These are phyloP conservation scores for Penicillium sp. DNA, from an alignment of 2,329 filamentous ascomycete species.

Conservation along the genomic window DNA sequence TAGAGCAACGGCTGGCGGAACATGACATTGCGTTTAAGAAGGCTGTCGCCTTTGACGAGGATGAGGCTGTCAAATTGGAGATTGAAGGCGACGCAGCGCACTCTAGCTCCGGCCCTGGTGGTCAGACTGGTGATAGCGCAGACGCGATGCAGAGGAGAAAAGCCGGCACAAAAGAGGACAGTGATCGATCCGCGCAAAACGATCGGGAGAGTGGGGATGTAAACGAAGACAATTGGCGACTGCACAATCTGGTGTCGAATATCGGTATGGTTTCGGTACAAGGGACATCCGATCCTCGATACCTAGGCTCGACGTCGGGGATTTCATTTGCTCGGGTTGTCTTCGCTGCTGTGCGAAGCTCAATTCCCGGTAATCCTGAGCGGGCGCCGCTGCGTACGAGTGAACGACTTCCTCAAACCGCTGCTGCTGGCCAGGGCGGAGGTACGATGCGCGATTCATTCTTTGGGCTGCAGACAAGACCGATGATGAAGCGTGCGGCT, in stretches of 20 bases:
- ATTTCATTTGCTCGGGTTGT: slow-evolving; percentile 94
- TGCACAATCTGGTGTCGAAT: slow-evolving; percentile 63
- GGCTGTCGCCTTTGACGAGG: slow-evolving; percentile 60
- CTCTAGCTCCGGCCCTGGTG: slow-evolving; percentile 16
- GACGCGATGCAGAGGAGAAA: slow-evolving; percentile 15
- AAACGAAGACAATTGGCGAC: slow-evolving; percentile 54
- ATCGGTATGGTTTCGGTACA: slow-evolving; percentile 72
- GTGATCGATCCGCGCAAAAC: slow-evolving; percentile 12
- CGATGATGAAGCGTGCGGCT: slow-evolving; percentile 74
- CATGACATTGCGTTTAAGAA: slow-evolving; percentile 68
- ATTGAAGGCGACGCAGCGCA: slow-evolving; percentile 24
- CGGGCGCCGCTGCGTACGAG: slow-evolving; percentile 57
- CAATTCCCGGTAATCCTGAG: slow-evolving; percentile 56
- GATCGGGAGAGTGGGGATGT: slow-evolving; percentile 22
- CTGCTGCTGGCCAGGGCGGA: slow-evolving; percentile 49
- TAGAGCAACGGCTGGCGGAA: slow-evolving; percentile 67
- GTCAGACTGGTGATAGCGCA: slow-evolving; percentile 11
- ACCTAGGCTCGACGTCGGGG: slow-evolving; percentile 77
- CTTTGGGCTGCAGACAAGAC: slow-evolving; percentile 90
- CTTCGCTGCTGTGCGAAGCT: slow-evolving; percentile 84
- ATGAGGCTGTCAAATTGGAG: slow-evolving; percentile 31
- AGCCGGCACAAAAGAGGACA: slow-evolving; percentile 20
- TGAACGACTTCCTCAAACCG: slow-evolving; percentile 48
- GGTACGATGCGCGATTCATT: slow-evolving; percentile 92
- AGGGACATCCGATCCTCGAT: slow-evolving; percentile 70